Conservation (phyloP, 257 asterid species). For the Solanum dulcamara region DNA sequence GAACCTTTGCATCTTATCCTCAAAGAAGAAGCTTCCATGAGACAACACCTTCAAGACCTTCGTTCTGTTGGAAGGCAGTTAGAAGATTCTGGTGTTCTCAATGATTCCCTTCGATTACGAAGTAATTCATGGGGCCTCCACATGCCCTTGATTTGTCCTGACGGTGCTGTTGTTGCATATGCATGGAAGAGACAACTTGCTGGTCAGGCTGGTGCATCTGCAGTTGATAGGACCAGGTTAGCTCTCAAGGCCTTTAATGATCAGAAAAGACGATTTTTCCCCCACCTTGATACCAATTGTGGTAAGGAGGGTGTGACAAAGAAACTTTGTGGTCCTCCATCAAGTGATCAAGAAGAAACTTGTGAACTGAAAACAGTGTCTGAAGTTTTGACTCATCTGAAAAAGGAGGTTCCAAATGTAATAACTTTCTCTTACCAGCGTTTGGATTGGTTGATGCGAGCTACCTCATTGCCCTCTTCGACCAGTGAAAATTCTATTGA, state of each 20-base stretch:
- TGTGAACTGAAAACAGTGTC: constrained; percentile 43
- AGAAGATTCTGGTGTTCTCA: constrained; percentile 90
- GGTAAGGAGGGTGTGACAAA: constrained; percentile 45
- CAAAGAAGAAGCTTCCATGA: constrained; percentile 70
- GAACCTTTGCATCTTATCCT: constrained; percentile 51
- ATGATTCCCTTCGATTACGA: constrained; percentile 74
- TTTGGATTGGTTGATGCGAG: constrained; percentile 80
- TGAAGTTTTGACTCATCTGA: constrained; percentile 53
- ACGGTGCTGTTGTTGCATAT: constrained; percentile 97
- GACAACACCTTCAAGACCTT: constrained; percentile 65
- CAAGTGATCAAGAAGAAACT: constrained; percentile 37
- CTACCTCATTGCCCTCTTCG: constrained; percentile 49
- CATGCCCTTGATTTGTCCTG: constrained; percentile 98
- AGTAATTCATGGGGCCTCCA: constrained; percentile 99
- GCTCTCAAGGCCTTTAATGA: constrained; percentile 91
- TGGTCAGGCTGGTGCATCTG: constrained; percentile 99
- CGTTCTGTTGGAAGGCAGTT: constrained; percentile 72
- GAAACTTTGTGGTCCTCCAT: constrained; percentile 41
- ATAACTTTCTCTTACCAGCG: constrained; percentile 64
- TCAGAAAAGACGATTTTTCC: constrained; percentile 80
- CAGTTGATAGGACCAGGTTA: constrained; percentile 95
- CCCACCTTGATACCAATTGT: constrained; percentile 62
- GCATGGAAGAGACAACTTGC: constrained; percentile 99
- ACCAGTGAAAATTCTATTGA: constrained; percentile 39
- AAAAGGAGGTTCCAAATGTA: constrained; percentile 61